phyloP scores from a whole-genome alignment of 306 rosid genomes.

The Malus sylvestris region DNA sequence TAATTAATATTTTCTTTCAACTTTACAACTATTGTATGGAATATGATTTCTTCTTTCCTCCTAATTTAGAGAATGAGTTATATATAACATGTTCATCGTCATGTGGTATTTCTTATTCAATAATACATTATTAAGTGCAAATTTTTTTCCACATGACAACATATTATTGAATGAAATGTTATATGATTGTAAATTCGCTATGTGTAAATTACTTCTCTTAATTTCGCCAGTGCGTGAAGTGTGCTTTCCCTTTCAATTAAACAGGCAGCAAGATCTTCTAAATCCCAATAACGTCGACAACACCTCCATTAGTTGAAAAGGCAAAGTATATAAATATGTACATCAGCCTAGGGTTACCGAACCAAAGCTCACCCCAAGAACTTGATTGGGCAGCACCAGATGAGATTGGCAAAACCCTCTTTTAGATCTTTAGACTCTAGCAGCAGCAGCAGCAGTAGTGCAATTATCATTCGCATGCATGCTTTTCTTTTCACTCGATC shows the following conservation, averaged over 20 bases:
- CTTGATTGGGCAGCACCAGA: not conserved
- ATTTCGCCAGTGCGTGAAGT: not conserved
- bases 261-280: not conserved
- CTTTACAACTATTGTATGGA: not conserved
- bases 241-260: not conserved
- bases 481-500: constrained; percentile 12
- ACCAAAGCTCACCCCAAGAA: not conserved
- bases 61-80: too few species aligned
- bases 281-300: constrained; percentile 1
- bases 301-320: not conserved
- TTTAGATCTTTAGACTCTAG: not conserved
- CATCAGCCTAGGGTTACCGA: not conserved
- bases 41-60: not conserved
- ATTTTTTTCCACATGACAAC: too few species aligned
- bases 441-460: too few species aligned
- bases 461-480: not conserved
- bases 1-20: not conserved
- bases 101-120: too few species aligned
- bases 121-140: too few species aligned
- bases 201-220: too few species aligned
- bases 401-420: not conserved
- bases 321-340: not conserved
- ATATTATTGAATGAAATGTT: too few species aligned
- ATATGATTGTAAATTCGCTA: too few species aligned
- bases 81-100: too few species aligned